Conservation (phyloP, 2,329 filamentous ascomycete species). For the Aspergillus chevalieri region DNA sequence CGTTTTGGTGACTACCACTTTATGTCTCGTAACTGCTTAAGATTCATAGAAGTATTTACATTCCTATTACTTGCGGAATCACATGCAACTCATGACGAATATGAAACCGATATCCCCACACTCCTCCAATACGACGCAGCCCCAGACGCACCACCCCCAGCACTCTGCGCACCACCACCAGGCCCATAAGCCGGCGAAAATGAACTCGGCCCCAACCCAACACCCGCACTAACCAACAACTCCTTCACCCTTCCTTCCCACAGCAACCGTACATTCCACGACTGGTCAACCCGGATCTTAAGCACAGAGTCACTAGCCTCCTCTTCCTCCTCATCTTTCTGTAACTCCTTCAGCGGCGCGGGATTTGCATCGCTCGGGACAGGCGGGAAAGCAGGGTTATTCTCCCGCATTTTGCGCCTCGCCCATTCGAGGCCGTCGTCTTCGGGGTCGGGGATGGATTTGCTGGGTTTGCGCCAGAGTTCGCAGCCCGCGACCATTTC, state of each 20-base stretch:
- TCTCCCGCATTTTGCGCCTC: constrained; percentile 30
- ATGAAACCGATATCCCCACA: constrained; percentile 37
- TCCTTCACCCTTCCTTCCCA: constrained; percentile 95
- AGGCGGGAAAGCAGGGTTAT: constrained; percentile 17
- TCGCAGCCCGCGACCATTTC: constrained; percentile 88
- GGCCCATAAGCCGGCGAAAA: constrained; percentile 24
- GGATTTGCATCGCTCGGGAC: constrained; percentile 6
- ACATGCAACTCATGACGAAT: constrained; percentile 28
- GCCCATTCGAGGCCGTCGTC: constrained; percentile 40
- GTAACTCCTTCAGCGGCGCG: constrained; percentile 10
- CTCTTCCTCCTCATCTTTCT: constrained; percentile 28
- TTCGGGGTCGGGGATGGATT: constrained; percentile 25
- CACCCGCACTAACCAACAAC: constrained; percentile 82
- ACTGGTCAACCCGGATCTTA: constrained; percentile 84
- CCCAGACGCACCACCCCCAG: constrained; percentile 18
- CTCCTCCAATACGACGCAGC: constrained; percentile 35
- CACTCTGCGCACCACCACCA: constrained; percentile 17
- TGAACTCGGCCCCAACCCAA: constrained; percentile 62
- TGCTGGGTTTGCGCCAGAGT: constrained; percentile 64
- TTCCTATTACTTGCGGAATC: not conserved
- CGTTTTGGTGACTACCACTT: not conserved
- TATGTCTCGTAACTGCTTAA: not conserved
- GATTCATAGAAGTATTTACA: not conserved
- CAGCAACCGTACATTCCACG: constrained; percentile 73
- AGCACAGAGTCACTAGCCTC: constrained; percentile 77